A percentile compares a stretch with the other conserved stretches of the same genome.
These are phyloP conservation scores for Potentilla sterilis DNA, from an alignment of 306 rosid genomes.

Conservation along the genomic window DNA sequence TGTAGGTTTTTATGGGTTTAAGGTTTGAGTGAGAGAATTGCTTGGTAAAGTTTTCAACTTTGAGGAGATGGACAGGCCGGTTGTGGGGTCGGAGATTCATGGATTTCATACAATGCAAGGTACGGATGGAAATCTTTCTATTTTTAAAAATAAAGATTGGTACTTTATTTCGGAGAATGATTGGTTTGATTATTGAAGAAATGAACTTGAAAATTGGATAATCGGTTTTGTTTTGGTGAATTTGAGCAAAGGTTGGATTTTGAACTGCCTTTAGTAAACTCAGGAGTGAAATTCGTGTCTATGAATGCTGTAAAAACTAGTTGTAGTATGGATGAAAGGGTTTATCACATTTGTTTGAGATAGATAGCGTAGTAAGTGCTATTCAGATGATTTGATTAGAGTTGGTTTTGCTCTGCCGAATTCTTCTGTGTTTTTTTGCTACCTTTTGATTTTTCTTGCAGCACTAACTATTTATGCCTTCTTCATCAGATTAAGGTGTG, in stretches of 20 bases:
- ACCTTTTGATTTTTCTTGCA: neutral
- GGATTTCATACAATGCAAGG: constrained; percentile 93
- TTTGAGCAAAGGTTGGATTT: constrained; percentile 2
- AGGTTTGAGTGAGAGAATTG: constrained; percentile 23
- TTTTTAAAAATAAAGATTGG: neutral
- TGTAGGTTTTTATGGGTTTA: constrained; percentile 16
- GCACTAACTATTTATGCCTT: neutral
- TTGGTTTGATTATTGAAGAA: constrained; percentile 6
- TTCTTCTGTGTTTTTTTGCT: neutral
- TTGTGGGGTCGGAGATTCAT: constrained; percentile 77
- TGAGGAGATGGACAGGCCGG: constrained; percentile 37
- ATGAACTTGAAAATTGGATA: neutral
- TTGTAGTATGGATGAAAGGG: neutral
- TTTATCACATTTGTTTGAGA: neutral
- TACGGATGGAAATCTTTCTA: constrained; percentile 6
- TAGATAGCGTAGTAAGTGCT: neutral
- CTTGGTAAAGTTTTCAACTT: constrained; percentile 33
- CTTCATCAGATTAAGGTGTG: neutral
- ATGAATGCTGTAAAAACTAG: neutral
- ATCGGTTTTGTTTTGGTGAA: neutral
- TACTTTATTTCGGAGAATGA: neutral
- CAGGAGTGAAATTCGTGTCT: neutral
- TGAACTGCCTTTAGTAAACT: neutral
- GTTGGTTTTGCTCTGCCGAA: neutral
- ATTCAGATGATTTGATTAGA: neutral